Base-by-base conservation (phyloP, 148 eudicot species). In the Nepenthes mirabilis region DNA sequence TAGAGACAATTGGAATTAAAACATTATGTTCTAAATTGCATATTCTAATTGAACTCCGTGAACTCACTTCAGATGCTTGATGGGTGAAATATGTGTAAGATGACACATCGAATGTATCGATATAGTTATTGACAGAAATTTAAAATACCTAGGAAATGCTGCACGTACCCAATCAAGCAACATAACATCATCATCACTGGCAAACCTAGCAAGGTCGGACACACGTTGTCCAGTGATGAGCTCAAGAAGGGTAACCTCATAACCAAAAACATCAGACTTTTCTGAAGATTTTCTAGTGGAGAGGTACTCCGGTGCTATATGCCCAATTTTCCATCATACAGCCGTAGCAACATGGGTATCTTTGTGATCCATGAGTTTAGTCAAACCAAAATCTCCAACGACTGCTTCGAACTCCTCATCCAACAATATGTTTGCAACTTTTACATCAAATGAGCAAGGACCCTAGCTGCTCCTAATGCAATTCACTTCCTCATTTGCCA, bases 161-260 rank as follows among this genome's bases (percentile, higher is more conserved):
- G 23, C 34, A 55, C 63, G 6, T 60, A 60, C 63, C 63, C 63
- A 60, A 33, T 60, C 63, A 23, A 60, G 52, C 52, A 60, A 23
- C 63, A 60, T 60, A 51, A 60, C 63, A 43, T 60, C 63, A 11
- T 47, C 63, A 33, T 60, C 63, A 60, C 43, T 60, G 53, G 63
- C 63, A 43, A 60, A 51, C 14, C 52, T 14, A 60, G 63, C 63
- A 60, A 60, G 63, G 52, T 47, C 52, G 45, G 43, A 60, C 23
- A 48, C 51, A 3, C 52, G 34, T 34, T 47, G 64, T 43, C 64
- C 64, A 2, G 55, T 61, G 33, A 61, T 61, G 33, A 61, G 64
- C 49, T 61, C 64, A 7, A 61, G 55, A 14, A 61, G 64, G 54
- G 47, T 61, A 50, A 61, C 55, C 0, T 54, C 64, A n/a, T 49